Base-by-base conservation (phyloP, 208 protist species). In the Acanthamoeba quina region DNA sequence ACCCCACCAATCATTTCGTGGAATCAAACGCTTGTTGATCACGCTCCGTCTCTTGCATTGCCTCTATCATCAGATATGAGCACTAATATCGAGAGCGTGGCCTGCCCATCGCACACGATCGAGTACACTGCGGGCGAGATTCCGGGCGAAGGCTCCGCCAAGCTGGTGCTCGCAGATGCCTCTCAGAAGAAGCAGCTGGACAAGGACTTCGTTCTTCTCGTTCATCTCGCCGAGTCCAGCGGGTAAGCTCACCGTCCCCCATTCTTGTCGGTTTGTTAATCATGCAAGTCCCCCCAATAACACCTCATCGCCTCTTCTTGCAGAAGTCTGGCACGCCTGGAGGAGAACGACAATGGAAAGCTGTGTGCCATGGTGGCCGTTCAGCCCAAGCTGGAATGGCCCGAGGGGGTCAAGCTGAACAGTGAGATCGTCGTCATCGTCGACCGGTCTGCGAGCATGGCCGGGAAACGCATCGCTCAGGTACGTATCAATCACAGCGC, bases 401-500 rank as follows among this genome's bases (percentile, higher is more conserved):
- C 47, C 21, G 93, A 85, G 29, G 47, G n/a, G 19, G 82, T 76
- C 17, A 9, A n/a, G 26, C 29, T 78, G 83, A 82, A 94, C 34
- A 72, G 54, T n/a, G 93, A 94, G 56, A 89, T 80, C 37, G 76
- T 94, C 17, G 56, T 94, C 82, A 13, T 93, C 10, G 80, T 94
- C 6, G 93, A 94, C 26, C 80, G 93, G 5, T 94, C 93, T 11
- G 93, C 62, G 4, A 94, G 93, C 76, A 94, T 94, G 93, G 80
- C 52, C 34, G 93, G 93, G 21, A 82, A 72, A 24, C 93, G 82
- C 49, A 94, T 94, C 34, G 93, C 49, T 31, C 72, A 94, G 52
- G 78, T 62, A 41, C 21, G 72, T 10, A 82, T 82, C 17, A 70
- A 13, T 37, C 26, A 70, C 21, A 70, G 21, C 29, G 44, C 44